Percentiles rank a stretch among this genome's conserved stretches.
Evolutionary conservation across 1,139 yeast genomes (phyloP).

Genomic region (Geotrichum macrosporum): DNA sequence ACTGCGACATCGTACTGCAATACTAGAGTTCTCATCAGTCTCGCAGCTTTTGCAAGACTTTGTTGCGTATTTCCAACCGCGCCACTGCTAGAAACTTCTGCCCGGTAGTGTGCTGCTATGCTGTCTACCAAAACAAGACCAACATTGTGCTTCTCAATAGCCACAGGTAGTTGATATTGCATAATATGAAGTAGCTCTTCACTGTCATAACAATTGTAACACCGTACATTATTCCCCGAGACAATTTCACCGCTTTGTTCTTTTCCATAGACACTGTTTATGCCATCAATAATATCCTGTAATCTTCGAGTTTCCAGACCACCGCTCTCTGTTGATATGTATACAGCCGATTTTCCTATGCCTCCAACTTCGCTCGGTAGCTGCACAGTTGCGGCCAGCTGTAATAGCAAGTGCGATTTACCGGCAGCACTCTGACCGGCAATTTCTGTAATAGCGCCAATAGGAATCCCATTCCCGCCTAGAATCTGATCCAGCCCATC

Average conservation of each 20-base stretch:
- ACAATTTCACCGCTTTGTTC: constrained; percentile 1
- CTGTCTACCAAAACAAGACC: constrained; percentile 70
- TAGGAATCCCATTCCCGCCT: constrained; percentile 52
- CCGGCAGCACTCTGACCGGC: constrained; percentile 85
- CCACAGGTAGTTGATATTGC: constrained; percentile 64
- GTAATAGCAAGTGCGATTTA: constrained; percentile 71
- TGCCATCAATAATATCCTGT: constrained; percentile 36
- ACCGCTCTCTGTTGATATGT: constrained; percentile 71
- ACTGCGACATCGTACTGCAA: constrained; percentile 51
- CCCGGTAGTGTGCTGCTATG: constrained; percentile 78
- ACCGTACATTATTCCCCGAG: constrained; percentile 50
- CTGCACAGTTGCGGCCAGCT: constrained; percentile 57
- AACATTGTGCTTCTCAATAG: constrained; percentile 41
- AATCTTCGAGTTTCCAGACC: constrained; percentile 59
- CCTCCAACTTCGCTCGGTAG: constrained; percentile 47
- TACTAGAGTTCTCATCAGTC: constrained; percentile 52
- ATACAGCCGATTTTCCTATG: constrained; percentile 48
- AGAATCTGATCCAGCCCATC: constrained; percentile 7
- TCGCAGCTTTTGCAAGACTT: constrained; percentile 43
- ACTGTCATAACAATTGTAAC: constrained; percentile 62
- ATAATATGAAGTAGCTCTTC: constrained; percentile 73
- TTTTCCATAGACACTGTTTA: constrained; percentile 25
- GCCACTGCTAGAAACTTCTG: constrained; percentile 44
- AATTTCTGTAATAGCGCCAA: constrained; percentile 68
- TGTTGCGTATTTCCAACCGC: constrained; percentile 20